Base-by-base conservation (phyloP, 73 alveolate species). In the Paramecium biaurelia region DNA sequence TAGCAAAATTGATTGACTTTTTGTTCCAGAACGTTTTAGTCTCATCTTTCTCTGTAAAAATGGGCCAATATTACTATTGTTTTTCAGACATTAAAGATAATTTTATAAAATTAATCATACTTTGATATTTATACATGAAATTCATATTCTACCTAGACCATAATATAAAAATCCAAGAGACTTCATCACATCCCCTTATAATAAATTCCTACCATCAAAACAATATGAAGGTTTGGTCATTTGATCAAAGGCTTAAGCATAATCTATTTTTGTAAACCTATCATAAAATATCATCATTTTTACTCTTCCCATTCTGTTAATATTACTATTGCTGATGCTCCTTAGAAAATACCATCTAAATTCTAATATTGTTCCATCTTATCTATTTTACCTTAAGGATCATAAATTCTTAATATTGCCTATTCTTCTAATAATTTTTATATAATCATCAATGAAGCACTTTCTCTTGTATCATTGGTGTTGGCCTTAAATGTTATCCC, bases 251-350 rank as follows among this genome's bases (percentile, higher is more conserved):
- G 70, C 35, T 7, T 47, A 8, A 10, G 68, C 38, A 15, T 89
- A 89, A 35, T 89, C 74, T 23, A 76, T 32, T 37, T 32, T 70
- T 43, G 32, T 89, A 72, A 89, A 89, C 47, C 90, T 79, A 89
- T 74, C 68, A 89, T 42, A 32, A 37, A n/a, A 38, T 38, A 5
- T 7, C 7, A 8, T 35, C n/a, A n/a, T 76, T 37, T 3, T 79
- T 79, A 79, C 86, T 89, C 94, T 3, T 70, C 92, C 94, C 92
- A 89, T 72, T 89, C 94, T 5, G 92, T 89, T 30, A 70, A 89
- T 28, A 89, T 68, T 7, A 89, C 85, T 14, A 89, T 89, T 0
- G 92, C 94, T 43, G 47, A 63, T 63, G 45, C 47, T 4, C 47
- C 84, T 26, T 57, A 32, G 11, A 92, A 92, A 0, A 84, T 92